Base-by-base conservation (phyloP, 1,284 basidiomycete species). In the Ustilago tritici region DNA sequence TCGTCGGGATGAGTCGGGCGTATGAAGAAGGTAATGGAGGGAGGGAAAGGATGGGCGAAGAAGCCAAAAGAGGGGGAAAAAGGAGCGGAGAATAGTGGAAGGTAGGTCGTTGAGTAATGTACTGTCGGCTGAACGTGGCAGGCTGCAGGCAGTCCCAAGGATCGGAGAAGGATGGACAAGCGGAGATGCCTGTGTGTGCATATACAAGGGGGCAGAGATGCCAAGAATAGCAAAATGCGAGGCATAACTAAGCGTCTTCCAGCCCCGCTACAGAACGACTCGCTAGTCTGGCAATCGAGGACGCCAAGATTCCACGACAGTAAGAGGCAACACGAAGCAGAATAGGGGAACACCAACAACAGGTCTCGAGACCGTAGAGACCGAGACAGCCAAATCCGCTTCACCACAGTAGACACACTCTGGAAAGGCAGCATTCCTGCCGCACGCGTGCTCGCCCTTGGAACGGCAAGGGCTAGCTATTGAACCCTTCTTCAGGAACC, bases 271-370 rank as follows among this genome's bases (percentile, higher is more conserved):
- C 28, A 50, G 23, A 12, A 11, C 10, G 28, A 14, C 23, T n/a
- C 43, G 32, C 57, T 57, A 47, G 47, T 41, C 47, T 28, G 15
- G 47, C 34, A 28, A 12, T 31, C n/a, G 12, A 31, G 58, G 41
- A 61, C 54, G 65, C 70, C 70, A 72, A 72, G 70, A 73, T 61
- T 54, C 61, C 61, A 61, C 43, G 43, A 32, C 40, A 46, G 28
- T 32, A 36, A n/a, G 52, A 53, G 43, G 12, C 23, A 28, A 28
- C 23, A 28, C 23, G 23, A 28, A 17, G 17, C 11, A 56, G 19
- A 19, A 50, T 54, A 54, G 52, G 52, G 52, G 35, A 54, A 54
- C 19, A 38, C 19, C 10, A 32, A 40, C 31, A 28, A 23, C 10
- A 28, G 52, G n/a, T 19, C 43, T n/a, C 43, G n/a, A 19, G 43